Conservation (phyloP, 2,329 filamentous ascomycete genomes). For the Fusarium aywerte region DNA sequence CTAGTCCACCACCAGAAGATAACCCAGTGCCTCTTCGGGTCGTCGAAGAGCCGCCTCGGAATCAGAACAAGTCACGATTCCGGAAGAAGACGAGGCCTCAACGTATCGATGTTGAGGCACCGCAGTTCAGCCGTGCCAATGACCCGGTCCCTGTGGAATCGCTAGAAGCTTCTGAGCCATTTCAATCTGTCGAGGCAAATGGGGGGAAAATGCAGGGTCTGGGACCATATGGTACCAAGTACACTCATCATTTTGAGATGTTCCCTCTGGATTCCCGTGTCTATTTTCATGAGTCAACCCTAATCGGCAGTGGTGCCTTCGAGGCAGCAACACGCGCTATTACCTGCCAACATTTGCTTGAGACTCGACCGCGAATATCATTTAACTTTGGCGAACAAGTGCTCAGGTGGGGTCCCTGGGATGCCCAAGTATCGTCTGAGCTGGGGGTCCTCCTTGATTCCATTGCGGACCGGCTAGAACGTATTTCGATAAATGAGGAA, state of each 20-base stretch:
- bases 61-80: conserved; percentile 47
- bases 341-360: conserved; percentile 46
- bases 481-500: background rate
- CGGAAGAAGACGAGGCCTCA: conserved; percentile 59
- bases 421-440: conserved; percentile 68
- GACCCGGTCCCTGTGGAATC: conserved; percentile 57
- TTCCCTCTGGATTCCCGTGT: conserved; percentile 66
- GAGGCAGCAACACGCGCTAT: conserved; percentile 51
- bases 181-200: conserved; percentile 25
- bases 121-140: conserved; percentile 64
- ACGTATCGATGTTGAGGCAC: conserved; percentile 60
- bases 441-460: conserved; percentile 70
- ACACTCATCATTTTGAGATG: conserved; percentile 71
- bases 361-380: conserved; percentile 50
- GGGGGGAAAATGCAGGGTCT: conserved; percentile 60
- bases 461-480: conserved; percentile 60
- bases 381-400: conserved; percentile 61
- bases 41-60: conserved; percentile 10
- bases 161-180: conserved; percentile 10
- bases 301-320: conserved; percentile 66
- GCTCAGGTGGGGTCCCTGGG: conserved; percentile 67
- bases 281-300: conserved; percentile 69
- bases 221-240: conserved; percentile 69
- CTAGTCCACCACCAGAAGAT: conserved; percentile 43
- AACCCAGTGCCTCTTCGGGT: conserved; percentile 38